phyloP scores from a whole-genome alignment of 345 rosid genomes.

The Reutealis trisperma region DNA sequence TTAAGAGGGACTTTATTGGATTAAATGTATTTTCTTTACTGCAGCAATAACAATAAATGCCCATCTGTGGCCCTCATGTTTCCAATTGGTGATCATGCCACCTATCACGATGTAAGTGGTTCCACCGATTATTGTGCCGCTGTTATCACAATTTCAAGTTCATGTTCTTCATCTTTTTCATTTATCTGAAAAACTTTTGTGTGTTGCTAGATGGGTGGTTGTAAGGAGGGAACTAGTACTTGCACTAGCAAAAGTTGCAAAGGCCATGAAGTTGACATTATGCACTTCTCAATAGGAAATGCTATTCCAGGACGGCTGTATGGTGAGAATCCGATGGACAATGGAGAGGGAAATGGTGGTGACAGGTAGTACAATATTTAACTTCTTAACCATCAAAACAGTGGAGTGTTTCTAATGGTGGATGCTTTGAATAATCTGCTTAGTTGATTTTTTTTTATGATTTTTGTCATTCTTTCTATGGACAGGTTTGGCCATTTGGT shows the following conservation, averaged over 20 bases:
- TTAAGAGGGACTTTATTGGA: slow-evolving; percentile 12
- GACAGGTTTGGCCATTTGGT: slow-evolving; percentile 87
- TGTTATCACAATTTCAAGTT: neutral
- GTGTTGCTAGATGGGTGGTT: slow-evolving; percentile 86
- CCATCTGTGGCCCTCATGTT: slow-evolving; percentile 96
- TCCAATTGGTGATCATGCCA: slow-evolving; percentile 79
- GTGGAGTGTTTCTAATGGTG: neutral
- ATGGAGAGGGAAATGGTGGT: slow-evolving; percentile 80
- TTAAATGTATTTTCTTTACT: slow-evolving; percentile 23
- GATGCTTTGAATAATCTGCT: neutral
- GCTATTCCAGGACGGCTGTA: slow-evolving; percentile 98
- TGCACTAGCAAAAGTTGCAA: slow-evolving; percentile 89
- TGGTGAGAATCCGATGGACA: slow-evolving; percentile 83
- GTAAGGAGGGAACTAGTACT: slow-evolving; percentile 57
- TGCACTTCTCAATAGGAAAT: slow-evolving; percentile 96
- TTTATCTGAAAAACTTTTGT: slow-evolving; percentile 8
- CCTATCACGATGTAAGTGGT: slow-evolving; percentile 75
- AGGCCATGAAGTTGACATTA: slow-evolving; percentile 97
- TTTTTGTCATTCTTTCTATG: slow-evolving; percentile 3
- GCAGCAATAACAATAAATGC: slow-evolving; percentile 73
- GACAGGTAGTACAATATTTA: slow-evolving; percentile 60
- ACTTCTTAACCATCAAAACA: slow-evolving; percentile 8
- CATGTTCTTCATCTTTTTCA: neutral
- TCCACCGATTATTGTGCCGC: neutral
- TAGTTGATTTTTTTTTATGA: neutral